These are phyloP conservation scores for Gnomoniopsis sp. DNA, from an alignment of 2,329 filamentous ascomycete genomes.

Conservation along the genomic window DNA sequence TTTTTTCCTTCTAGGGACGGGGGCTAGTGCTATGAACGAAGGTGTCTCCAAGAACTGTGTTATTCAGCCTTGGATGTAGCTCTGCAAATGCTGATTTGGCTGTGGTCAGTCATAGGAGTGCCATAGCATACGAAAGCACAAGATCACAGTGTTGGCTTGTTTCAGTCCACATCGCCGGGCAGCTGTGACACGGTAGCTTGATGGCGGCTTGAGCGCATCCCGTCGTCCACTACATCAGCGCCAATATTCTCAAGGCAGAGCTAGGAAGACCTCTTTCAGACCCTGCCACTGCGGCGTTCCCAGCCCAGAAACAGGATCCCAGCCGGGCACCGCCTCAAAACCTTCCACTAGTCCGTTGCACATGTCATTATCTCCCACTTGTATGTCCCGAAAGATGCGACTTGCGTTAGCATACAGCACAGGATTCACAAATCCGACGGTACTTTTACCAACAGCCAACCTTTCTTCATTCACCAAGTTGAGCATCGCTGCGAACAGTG, in stretches of 20 bases:
- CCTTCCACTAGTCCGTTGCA: slow-evolving; percentile 22
- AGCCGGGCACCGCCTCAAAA: slow-evolving; percentile 23
- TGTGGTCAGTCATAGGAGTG: too few species aligned
- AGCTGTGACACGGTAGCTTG: too few species aligned
- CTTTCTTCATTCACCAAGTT: slow-evolving; percentile 34
- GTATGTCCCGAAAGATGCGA: slow-evolving; percentile 15
- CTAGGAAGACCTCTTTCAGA: slow-evolving; percentile 23
- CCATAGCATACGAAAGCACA: too few species aligned
- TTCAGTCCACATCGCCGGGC: too few species aligned
- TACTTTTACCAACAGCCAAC: slow-evolving; percentile 29
- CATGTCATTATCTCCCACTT: slow-evolving; percentile 23
- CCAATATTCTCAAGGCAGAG: slow-evolving; percentile 14
- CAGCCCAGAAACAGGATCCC: slow-evolving; percentile 26
- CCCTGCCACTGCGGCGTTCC: slow-evolving; percentile 24
- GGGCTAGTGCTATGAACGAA: too few species aligned
- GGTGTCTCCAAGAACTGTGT: too few species aligned
- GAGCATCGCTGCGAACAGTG: slow-evolving; percentile 31
- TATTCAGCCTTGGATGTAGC: too few species aligned
- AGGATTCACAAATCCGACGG: slow-evolving; percentile 36
- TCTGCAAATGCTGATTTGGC: too few species aligned
- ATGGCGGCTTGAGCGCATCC: too few species aligned
- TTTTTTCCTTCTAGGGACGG: too few species aligned
- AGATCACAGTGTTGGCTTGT: too few species aligned
- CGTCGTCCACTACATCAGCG: too few species aligned
- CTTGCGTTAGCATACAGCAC: slow-evolving; percentile 23